Conservation (phyloP, 1,139 yeast species). For the Geotrichum carabidarum region DNA sequence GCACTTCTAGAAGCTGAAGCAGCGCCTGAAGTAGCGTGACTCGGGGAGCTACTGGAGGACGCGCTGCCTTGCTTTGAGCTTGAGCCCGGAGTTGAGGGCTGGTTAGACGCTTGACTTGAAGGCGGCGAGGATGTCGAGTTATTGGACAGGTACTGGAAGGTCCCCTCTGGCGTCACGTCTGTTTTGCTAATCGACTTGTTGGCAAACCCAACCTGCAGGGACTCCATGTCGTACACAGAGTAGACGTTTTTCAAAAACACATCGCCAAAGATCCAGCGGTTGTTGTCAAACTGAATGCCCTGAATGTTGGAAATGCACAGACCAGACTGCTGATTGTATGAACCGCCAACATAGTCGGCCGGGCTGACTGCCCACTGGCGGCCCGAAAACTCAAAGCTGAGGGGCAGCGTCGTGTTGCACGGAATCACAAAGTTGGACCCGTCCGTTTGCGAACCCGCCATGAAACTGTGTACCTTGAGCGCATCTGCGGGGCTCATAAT, state of each 20-base stretch:
- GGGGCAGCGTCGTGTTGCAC: slow-evolving; percentile 45
- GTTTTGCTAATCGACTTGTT: slow-evolving; percentile 26
- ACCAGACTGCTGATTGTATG: slow-evolving; percentile 60
- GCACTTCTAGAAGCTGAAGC: too few relatives aligned
- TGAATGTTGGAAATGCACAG: slow-evolving; percentile 65
- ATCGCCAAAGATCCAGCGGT: slow-evolving; percentile 58
- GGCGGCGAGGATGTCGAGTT: too few relatives aligned
- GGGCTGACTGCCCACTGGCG: slow-evolving; percentile 48
- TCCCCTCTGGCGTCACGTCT: slow-evolving; percentile 25
- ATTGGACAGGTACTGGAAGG: too few relatives aligned
- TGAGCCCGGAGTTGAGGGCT: too few relatives aligned
- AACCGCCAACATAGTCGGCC: slow-evolving; percentile 12
- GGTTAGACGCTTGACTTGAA: too few relatives aligned
- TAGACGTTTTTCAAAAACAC: slow-evolving; percentile 55
- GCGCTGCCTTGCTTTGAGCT: too few relatives aligned
- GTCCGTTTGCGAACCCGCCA: slow-evolving; percentile 49
- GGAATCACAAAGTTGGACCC: slow-evolving; percentile 56
- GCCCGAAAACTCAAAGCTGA: slow-evolving; percentile 43
- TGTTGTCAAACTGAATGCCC: slow-evolving; percentile 39
- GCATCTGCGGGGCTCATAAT: slow-evolving; percentile 58
- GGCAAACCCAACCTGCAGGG: slow-evolving; percentile 52
- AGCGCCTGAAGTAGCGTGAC: too few relatives aligned
- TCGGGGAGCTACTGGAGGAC: too few relatives aligned
- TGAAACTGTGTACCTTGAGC: slow-evolving; percentile 47
- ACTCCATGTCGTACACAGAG: slow-evolving; percentile 54